Base-by-base conservation (phyloP, 768 basidiomycete genomes). In the Kwoniella bestiolae region DNA sequence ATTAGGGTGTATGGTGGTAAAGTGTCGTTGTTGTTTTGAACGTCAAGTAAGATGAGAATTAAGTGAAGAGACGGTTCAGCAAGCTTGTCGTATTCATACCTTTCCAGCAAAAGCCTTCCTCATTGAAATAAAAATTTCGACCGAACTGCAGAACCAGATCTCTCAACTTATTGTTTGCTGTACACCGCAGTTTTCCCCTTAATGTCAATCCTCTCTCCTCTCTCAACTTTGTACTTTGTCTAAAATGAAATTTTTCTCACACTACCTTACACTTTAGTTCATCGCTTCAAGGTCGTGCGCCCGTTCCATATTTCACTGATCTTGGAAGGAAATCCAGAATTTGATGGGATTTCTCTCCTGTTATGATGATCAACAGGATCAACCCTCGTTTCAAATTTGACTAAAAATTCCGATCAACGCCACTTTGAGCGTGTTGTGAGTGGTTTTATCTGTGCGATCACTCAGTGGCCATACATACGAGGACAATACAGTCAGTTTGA, bases 231-330 rank as follows among this genome's bases (percentile, higher is more conserved):
- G 38, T 41, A 3, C 18, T 41, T 41, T 18, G 38, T 55, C 18
- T 26, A 18, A 34, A 35, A 9, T n/a, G 1, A 35, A 55, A 55
- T 32, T n/a, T 18, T 55, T 55, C 52, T 55, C 52, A 55, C 52
- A 32, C 29, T 55, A 32, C 18, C 6, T 1, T 18, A 4, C 16
- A 55, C 6, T 18, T 11, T 2, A 41, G 38, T 55, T 26, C 52
- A 55, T 55, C 52, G 52, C 52, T 55, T 55, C 34, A 55, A 55
- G 52, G 52, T 55, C 34, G 52, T 55, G 52, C 32, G 52, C 52
- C 52, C 52, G 21, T 55, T 41, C 38, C 38, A 41, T 41, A 11
- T 41, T 41, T 41, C 38, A 41, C 18, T 14, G 12, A 3, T 41
- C 38, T 14, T 3, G 38, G 12, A 14, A 18, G 18, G 38, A 41